These are phyloP conservation scores for Trypanosoma melophagium DNA, from an alignment of 208 protist genomes.

Conservation along the genomic window DNA sequence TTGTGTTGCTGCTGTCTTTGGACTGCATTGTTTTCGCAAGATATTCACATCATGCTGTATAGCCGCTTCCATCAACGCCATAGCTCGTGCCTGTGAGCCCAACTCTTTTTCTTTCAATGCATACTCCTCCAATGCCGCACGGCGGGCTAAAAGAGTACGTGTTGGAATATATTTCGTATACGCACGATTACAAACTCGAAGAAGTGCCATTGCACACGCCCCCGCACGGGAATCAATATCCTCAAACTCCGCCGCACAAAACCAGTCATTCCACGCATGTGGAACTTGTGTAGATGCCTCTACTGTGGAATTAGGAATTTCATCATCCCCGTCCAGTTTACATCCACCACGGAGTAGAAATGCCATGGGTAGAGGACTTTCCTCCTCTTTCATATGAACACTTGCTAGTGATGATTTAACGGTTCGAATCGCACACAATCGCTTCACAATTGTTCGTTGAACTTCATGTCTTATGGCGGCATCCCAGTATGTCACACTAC, in stretches of 20 bases:
- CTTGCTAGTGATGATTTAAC: no score
- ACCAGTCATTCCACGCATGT: constrained; percentile 30
- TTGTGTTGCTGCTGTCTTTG: neutral
- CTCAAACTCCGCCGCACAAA: constrained; percentile 32
- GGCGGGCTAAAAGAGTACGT: constrained; percentile 29
- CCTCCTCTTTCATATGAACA: neutral
- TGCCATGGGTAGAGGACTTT: constrained; percentile 3
- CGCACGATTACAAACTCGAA: constrained; percentile 33
- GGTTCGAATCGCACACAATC: neutral
- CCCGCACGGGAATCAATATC: constrained; percentile 30
- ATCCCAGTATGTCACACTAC: constrained; percentile 26
- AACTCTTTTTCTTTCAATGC: constrained; percentile 20
- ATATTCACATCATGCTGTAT: constrained; percentile 26
- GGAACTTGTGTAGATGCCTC: neutral
- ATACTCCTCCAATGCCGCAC: constrained; percentile 30
- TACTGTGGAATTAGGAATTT: no score
- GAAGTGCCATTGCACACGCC: constrained; percentile 27
- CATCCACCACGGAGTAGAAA: constrained; percentile 25
- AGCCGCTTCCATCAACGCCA: constrained; percentile 24
- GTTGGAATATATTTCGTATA: constrained; percentile 40
- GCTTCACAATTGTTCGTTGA: constrained; percentile 18
- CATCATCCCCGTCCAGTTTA: neutral
- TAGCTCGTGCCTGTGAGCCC: neutral
- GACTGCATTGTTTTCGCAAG: neutral
- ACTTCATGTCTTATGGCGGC: constrained; percentile 18